Conservation (phyloP, 306 rosid species). For the Albizia julibrissin region DNA sequence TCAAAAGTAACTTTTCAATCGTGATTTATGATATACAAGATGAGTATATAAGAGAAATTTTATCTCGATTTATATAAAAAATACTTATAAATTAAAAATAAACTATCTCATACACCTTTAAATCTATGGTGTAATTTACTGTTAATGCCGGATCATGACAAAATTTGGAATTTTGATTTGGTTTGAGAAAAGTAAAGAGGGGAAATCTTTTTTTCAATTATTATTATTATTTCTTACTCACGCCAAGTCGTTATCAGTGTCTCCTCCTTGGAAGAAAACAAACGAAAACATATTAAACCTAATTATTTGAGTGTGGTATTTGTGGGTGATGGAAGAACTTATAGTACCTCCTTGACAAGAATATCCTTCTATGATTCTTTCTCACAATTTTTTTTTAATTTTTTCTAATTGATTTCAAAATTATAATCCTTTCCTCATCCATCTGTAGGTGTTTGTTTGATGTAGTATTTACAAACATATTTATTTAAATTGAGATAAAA, state of each 20-base stretch:
- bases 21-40: too few relatives aligned
- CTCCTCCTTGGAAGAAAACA: constrained; percentile 35
- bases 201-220: neutral
- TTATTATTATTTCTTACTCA: constrained; percentile 37
- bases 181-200: neutral
- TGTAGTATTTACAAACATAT: too few relatives aligned
- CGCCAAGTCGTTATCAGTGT: constrained; percentile 45
- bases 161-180: neutral
- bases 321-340: constrained; percentile 41
- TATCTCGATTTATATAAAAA: too few relatives aligned
- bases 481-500: too few relatives aligned
- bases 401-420: neutral
- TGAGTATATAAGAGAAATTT: too few relatives aligned
- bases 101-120: too few relatives aligned
- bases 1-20: too few relatives aligned
- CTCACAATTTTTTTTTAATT: neutral
- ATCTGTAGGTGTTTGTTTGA: too few relatives aligned
- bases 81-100: too few relatives aligned
- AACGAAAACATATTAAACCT: constrained; percentile 28
- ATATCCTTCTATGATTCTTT: constrained; percentile 26
- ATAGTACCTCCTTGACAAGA: constrained; percentile 35
- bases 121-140: neutral
- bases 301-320: constrained; percentile 44
- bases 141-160: neutral
- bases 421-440: neutral